A percentile compares a stretch with the other conserved stretches of the same genome.
Conservation (phyloP, 495 filamentous ascomycete genomes). For the Aspergillus funiculosus region DNA sequence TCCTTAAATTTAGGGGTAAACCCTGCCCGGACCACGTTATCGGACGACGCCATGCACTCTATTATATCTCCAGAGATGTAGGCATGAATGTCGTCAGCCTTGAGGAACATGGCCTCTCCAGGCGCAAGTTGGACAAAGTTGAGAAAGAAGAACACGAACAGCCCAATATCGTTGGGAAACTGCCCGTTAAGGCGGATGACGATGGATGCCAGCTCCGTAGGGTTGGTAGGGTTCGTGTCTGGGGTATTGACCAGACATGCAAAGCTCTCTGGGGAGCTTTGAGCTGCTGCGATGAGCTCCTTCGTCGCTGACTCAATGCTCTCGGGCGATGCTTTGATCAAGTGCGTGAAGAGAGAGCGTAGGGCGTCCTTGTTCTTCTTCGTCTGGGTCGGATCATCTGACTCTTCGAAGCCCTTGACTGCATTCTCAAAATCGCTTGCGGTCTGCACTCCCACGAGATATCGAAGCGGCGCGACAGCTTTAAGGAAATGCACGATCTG, state of each 20-base stretch:
- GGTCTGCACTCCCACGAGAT: slow-evolving; percentile 64
- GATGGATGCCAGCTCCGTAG: slow-evolving; percentile 63
- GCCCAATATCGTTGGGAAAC: slow-evolving; percentile 70
- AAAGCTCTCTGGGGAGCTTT: slow-evolving; percentile 42
- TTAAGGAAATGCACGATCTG: slow-evolving; percentile 85
- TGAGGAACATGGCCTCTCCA: slow-evolving; percentile 93
- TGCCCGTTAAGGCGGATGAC: slow-evolving; percentile 68
- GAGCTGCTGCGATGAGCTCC: slow-evolving; percentile 65
- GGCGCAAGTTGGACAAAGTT: slow-evolving; percentile 75
- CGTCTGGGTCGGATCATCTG: slow-evolving; percentile 50
- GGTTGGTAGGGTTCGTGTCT: slow-evolving; percentile 34
- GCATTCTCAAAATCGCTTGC: slow-evolving; percentile 63
- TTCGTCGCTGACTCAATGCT: slow-evolving; percentile 58
- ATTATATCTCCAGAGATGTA: slow-evolving; percentile 96
- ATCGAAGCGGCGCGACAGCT: slow-evolving; percentile 63
- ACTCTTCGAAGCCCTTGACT: slow-evolving; percentile 59
- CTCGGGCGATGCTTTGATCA: slow-evolving; percentile 72
- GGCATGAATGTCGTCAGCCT: slow-evolving; percentile 94
- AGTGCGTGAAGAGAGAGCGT: slow-evolving; percentile 60
- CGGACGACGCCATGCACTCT: slow-evolving; percentile 96
- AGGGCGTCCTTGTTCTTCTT: slow-evolving; percentile 75
- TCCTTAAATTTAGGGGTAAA: slow-evolving; percentile 99
- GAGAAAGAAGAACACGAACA: slow-evolving; percentile 75
- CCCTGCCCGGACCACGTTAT: slow-evolving; percentile 95
- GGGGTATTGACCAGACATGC: slow-evolving; percentile 31